phyloP scores from a whole-genome alignment of 2,329 filamentous ascomycete genomes.

The Penicillium griseofulvum region DNA sequence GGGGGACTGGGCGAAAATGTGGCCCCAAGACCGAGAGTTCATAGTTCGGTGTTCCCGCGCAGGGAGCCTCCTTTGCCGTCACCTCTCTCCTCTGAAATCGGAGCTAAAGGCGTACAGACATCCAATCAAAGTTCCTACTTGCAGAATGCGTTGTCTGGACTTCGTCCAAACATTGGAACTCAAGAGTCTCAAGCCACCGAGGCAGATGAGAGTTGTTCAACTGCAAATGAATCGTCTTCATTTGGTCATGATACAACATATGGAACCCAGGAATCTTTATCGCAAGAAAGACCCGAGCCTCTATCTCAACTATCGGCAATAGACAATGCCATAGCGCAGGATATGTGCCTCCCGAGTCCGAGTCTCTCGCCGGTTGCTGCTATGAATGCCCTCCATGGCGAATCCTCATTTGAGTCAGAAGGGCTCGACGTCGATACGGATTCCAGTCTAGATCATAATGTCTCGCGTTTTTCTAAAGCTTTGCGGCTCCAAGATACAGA shows the following conservation, averaged over 20 bases:
- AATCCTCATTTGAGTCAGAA: constrained; percentile 45
- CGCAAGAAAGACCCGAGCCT: constrained; percentile 22
- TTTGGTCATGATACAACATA: constrained; percentile 27
- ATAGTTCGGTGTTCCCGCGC: constrained; percentile 34
- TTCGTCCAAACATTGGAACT: background rate
- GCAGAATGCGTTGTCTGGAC: constrained; percentile 18
- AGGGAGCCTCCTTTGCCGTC: constrained; percentile 32
- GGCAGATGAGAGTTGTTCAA: constrained; percentile 8
- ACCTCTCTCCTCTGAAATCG: constrained; percentile 34
- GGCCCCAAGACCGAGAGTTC: constrained; percentile 30
- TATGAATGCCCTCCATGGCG: constrained; percentile 56
- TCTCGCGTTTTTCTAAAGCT: constrained; percentile 25
- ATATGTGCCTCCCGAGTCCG: constrained; percentile 90
- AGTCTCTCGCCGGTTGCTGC: constrained; percentile 87
- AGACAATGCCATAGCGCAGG: constrained; percentile 72
- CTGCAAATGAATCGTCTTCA: constrained; percentile 14
- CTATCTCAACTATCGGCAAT: constrained; percentile 50
- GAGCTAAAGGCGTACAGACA: constrained; percentile 16
- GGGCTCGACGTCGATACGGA: constrained; percentile 44
- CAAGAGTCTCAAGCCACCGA: constrained; percentile 12
- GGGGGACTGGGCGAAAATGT: constrained; percentile 28
- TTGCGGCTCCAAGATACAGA: constrained; percentile 20
- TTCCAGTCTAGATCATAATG: constrained; percentile 42
- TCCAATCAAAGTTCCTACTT: constrained; percentile 9
- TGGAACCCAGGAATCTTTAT: constrained; percentile 18